Evolutionary conservation across 2,329 filamentous ascomycete genomes (phyloP), one percentile per base, ranked within the genome.

Genomic region (Pseudomassariella vexata): DNA sequence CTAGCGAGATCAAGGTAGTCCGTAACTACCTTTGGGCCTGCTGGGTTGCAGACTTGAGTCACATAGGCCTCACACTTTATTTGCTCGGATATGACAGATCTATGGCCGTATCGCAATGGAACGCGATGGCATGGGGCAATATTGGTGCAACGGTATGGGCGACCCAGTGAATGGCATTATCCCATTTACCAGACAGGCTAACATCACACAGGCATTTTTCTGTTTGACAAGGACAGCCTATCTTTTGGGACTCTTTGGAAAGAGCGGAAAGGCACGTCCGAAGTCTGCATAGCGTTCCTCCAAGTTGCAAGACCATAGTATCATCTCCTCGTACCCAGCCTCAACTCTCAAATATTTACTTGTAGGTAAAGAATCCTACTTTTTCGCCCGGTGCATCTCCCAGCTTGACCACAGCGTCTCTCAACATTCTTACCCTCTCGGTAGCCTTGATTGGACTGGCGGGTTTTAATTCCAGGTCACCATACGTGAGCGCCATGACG

Each of bases 71-170:
- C 38, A 82, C 74, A 12, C 75, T 72, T 37, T 58, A 62, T 46
- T 69, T 66, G 6, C 63, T 86, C 40, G 81, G 78, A 7, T 63
- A 62, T 49, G 64, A 72, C 8, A 59, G 59, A 20, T 66, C 74
- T 28, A 40, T 72, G 26, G 67, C 76, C 42, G 56, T 81, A 9
- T 56, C 48, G 5, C 59, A 55, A 15, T 87, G 82, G 82, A 86
- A 85, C 52, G 61, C 70, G 20, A 71, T 82, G 63, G 72, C 78
- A n/a, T 84, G 77, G 75, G 83, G 82, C 3, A 87, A 87, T 47
- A 66, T 88, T 40, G 79, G 70, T 6, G 66, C 70, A 30, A 85
- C 82, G 17, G 71, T 78, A 46, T 59, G 70, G 54, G 8, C 22
- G 9, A 19, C 29, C 12, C n/a, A n/a, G n/a, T n/a, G n/a, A n/a